These are phyloP conservation scores for Moniliella sp. DNA, from an alignment of 1,284 basidiomycete species.

Conservation along the genomic window DNA sequence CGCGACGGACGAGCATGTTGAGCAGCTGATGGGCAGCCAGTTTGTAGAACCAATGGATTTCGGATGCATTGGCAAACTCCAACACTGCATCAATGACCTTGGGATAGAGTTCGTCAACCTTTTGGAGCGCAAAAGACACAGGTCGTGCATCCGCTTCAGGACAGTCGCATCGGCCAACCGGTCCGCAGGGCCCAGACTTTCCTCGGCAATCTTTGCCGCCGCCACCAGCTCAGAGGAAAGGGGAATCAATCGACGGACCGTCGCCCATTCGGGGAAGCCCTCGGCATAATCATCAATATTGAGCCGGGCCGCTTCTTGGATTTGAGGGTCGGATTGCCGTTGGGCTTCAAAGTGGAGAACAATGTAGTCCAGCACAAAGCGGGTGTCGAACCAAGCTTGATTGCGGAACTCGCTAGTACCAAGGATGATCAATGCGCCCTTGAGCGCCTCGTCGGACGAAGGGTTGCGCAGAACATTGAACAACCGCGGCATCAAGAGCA, in stretches of 20 bases:
- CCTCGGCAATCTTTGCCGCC: no score
- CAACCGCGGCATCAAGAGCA: conserved; percentile 46
- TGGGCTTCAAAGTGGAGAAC: conserved; percentile 58
- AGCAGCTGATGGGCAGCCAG: conserved; percentile 58
- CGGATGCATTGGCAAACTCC: conserved; percentile 45
- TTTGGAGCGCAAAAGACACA: no score
- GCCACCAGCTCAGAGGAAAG: no score
- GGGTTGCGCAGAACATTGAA: conserved; percentile 48
- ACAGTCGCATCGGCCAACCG: no score
- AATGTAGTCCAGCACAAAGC: conserved; percentile 48
- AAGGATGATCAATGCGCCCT: conserved; percentile 73
- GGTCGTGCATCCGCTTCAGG: no score
- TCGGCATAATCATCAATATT: conserved; percentile 46
- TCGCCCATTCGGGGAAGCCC: conserved; percentile 31
- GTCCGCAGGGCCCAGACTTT: no score
- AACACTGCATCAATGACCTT: conserved; percentile 47
- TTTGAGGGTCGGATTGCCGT: conserved; percentile 72
- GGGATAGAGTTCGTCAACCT: conserved; percentile 2
- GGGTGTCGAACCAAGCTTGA: conserved; percentile 42
- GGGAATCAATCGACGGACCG: no score
- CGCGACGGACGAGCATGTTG: conserved; percentile 51
- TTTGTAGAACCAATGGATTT: conserved; percentile 76
- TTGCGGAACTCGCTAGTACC: conserved; percentile 47
- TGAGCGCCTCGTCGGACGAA: conserved; percentile 69
- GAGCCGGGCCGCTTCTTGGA: conserved; percentile 61